Base-by-base conservation (phyloP, 305 asterid genomes). In the Solanum hybrid region DNA sequence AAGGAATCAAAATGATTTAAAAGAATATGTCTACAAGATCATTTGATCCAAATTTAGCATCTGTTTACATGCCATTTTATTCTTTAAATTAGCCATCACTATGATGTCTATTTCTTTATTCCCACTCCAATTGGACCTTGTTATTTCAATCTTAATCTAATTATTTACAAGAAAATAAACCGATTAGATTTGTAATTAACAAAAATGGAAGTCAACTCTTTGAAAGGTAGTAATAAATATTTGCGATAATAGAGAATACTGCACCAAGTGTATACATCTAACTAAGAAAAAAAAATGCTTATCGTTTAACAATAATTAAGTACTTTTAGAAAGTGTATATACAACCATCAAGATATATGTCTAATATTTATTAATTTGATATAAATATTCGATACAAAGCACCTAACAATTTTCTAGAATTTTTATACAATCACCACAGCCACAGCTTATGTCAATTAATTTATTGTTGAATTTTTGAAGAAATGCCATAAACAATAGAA, bases 61-160 rank as follows among this genome's bases (percentile, higher is more conserved):
- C 87, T 82, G 15, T 27, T 82, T 84, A 84, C 71, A 31, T 84
- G 87, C 87, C 87, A 51, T 84, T 51, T 84, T 84, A 29, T 84
- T 84, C 87, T 82, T 82, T 51, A 15, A 35, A 45, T 45, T 82
- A 82, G 73, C 73, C 87, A 82, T 45, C 87, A 31, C 73, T 82
- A 82, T 45, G 71, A 29, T 45, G 73, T 45, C 73, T 45, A 17
- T 82, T 15, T 82, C 72, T 51, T 51, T 51, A 51, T 84, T 84
- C 42, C 75, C 31, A 84, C 29, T 36, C 17, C 40, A 84, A 51
- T 51, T 29, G 31, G 72, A 84, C 87, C 87, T 51, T 84, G 75
- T 45, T 78, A 17, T 19, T 51, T 51, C 6, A 19, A 51, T 51
- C 26, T 19, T 51, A 51, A 84, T 84, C 15, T 84, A 45, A n/a